Evolutionary conservation across 148 eudicot genomes (phyloP).

Genomic region (Rhododendron griersonianum): DNA sequence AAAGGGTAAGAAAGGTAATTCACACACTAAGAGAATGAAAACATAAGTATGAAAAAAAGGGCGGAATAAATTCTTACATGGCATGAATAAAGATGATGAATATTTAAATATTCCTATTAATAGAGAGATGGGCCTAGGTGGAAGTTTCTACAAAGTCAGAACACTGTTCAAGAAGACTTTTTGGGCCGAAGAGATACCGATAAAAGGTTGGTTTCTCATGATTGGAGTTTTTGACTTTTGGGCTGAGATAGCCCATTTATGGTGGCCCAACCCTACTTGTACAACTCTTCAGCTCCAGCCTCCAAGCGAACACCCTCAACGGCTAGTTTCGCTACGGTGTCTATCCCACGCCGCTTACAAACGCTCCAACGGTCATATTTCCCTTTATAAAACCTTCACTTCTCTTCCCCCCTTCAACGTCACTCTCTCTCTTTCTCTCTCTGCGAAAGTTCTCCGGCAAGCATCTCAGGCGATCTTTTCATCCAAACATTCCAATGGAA

Average conservation of each 20-base stretch:
- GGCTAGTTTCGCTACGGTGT: not conserved
- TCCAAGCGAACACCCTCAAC: not conserved
- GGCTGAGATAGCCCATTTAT: not conserved
- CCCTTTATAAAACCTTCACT: not conserved
- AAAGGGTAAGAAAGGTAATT: too few species aligned
- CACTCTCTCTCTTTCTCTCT: not conserved
- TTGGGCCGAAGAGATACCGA: not conserved
- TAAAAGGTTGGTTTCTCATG: not conserved
- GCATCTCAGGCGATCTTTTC: not conserved
- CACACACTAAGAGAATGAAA: too few species aligned
- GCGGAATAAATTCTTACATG: too few species aligned
- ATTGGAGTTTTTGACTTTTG: not conserved
- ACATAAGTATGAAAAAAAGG: too few species aligned
- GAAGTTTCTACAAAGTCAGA: too few species aligned
- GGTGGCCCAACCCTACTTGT: not conserved
- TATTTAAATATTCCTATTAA: too few species aligned
- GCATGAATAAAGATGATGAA: too few species aligned
- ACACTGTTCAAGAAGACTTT: not conserved
- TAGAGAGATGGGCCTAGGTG: too few species aligned
- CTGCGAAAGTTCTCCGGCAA: not conserved
- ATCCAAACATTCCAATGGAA: slow-evolving; percentile 43
- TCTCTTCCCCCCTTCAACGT: not conserved
- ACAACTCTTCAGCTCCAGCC: not conserved
- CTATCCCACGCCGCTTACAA: not conserved
- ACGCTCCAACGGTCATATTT: not conserved